Evolutionary conservation across 1,139 yeast genomes (phyloP), one percentile per base, ranked within the genome.

Genomic region (Suzukiozyma palmioleophila): DNA sequence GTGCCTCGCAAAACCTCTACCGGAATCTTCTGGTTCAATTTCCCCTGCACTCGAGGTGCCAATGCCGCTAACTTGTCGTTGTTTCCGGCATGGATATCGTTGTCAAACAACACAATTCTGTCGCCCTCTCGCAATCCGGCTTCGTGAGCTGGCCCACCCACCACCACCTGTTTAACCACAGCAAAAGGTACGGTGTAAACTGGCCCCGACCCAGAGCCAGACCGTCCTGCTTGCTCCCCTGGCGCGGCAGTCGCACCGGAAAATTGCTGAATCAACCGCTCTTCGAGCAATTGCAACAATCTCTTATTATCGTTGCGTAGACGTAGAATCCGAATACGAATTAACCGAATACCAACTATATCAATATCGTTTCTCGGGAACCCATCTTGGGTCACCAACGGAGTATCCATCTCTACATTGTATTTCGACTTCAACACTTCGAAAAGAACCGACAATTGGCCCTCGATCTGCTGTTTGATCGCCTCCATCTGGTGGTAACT

Each of bases 331-430:
- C 75, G 75, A 8, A 80, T 75, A 44, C 96, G 59, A 0, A 78
- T 54, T n/a, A 76, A 62, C 39, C 94, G 64, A 2, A 81, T 66
- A 29, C 84, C 73, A 3, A 83, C 79, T 5, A 90, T 85, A 52
- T 92, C 96, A 26, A 90, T 75, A 55, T 92, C 97, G 12, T 71
- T 64, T 29, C 97, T 67, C 0, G 98, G 98, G 50, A 77, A 92
- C 28, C 97, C 97, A 52, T 90, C 96, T 0, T 53, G 45, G 0
- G 84, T 75, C 2, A 84, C 59, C 47, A 90, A 62, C 0, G 80
- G 69, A 0, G 94, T 81, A 14, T 72, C 59, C 89, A 88, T 79
- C 46, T 74, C 78, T 1, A 74, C 81, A 29, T 66, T 61, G 43
- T 62, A 64, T 32, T 59, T 54, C 32, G 52, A 46, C 8, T 45